phyloP scores from a whole-genome alignment of 768 basidiomycete species.

The Mrakia hoshinonis region DNA sequence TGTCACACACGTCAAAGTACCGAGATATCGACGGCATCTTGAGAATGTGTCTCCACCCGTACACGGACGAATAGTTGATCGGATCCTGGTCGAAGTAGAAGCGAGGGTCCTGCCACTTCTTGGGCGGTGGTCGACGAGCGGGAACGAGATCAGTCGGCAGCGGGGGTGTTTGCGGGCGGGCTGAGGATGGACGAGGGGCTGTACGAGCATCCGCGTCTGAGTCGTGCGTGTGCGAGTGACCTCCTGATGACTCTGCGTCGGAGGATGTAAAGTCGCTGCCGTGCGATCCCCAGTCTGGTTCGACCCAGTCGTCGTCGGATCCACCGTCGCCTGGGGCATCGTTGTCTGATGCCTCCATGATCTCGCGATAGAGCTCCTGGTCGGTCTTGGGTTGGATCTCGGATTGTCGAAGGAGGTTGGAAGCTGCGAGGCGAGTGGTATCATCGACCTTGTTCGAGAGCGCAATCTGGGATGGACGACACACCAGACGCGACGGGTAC shows the following conservation, averaged over 20 bases:
- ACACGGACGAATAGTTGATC: neutral
- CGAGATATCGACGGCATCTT: neutral
- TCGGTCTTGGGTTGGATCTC: neutral
- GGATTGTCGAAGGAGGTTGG: neutral
- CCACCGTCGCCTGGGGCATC: neutral
- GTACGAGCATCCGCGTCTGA: neutral
- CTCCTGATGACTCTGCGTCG: neutral
- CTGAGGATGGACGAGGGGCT: neutral
- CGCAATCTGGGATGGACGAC: neutral
- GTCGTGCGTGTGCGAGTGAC: neutral
- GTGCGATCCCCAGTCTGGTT: neutral
- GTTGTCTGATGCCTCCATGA: neutral
- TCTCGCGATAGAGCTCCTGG: neutral
- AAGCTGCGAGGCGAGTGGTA: conserved; percentile 1
- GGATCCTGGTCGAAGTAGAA: neutral
- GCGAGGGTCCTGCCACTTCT: neutral
- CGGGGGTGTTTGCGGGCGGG: neutral
- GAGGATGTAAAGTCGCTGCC: conserved; percentile 6
- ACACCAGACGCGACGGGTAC: too few species aligned
- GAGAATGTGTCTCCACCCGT: neutral
- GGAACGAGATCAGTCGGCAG: too few species aligned
- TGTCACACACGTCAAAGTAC: neutral
- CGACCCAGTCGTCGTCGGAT: neutral
- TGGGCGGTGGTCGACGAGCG: neutral
- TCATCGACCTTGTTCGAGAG: neutral